phyloP scores from a whole-genome alignment of 2,329 filamentous ascomycete species.

The Torrubiella hemipterigena region DNA sequence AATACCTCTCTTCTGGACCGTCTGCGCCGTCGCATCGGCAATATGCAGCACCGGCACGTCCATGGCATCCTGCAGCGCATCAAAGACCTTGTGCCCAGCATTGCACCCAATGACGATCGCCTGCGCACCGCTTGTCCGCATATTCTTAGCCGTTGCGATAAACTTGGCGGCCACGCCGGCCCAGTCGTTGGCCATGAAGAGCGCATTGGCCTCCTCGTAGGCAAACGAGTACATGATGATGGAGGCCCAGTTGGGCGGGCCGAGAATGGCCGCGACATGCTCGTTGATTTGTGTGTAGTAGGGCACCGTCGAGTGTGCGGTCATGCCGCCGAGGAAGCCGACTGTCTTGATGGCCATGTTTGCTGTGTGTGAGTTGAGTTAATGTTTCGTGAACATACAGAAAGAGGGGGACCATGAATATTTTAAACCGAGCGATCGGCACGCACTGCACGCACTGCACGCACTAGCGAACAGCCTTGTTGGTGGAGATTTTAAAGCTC shows the following conservation, averaged over 20 bases:
- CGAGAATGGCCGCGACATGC: constrained; percentile 6
- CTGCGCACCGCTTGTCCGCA: constrained; percentile 8
- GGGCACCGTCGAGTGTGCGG: constrained; percentile 9
- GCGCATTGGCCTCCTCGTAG: constrained; percentile 6
- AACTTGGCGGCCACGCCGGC: constrained; percentile 28
- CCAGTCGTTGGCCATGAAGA: constrained; percentile 31
- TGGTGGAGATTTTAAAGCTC: too few relatives aligned
- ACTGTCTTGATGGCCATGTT: constrained; percentile 4
- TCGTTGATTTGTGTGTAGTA: constrained; percentile 11
- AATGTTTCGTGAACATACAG: too few relatives aligned
- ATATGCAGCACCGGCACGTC: constrained; percentile 6
- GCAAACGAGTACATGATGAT: constrained; percentile 11
- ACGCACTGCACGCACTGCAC: too few relatives aligned
- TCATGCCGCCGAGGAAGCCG: constrained; percentile 11
- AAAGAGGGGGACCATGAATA: too few relatives aligned
- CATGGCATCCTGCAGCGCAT: constrained; percentile 2
- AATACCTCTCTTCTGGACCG: constrained; percentile 2
- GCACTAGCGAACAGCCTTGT: too few relatives aligned
- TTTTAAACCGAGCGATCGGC: too few relatives aligned
- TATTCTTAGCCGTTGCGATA: constrained; percentile 16
- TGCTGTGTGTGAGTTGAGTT: not conserved
- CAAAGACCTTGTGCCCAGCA: constrained; percentile 9
- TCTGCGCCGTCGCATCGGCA: constrained; percentile 4
- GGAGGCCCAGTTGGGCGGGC: constrained; percentile 6
- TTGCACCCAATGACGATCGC: constrained; percentile 10